phyloP scores from a whole-genome alignment of 495 filamentous ascomycete genomes.

The Paragyromitra xinjiangensis region DNA sequence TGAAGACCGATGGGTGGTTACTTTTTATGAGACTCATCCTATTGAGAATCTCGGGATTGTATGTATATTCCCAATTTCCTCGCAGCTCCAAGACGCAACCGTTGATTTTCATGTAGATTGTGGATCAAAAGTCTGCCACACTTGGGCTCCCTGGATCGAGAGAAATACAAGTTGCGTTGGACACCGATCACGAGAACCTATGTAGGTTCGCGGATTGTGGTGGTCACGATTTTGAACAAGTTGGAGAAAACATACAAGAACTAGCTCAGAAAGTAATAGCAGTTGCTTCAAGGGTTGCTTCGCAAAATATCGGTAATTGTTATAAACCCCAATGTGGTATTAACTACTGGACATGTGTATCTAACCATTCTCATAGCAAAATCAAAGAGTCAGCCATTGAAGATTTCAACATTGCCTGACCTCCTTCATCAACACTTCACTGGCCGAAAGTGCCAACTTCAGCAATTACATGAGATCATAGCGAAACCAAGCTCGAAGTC shows the following conservation, averaged over 20 bases:
- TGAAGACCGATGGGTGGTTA: not conserved
- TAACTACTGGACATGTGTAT: not conserved
- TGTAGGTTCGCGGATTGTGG: not conserved
- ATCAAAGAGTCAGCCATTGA: not conserved
- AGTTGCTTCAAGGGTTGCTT: not conserved
- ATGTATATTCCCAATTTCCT: not conserved
- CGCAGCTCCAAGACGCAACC: not conserved
- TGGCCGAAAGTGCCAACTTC: not conserved
- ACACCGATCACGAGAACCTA: constrained; percentile 6
- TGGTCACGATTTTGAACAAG: constrained; percentile 8
- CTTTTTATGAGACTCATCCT: constrained; percentile 15
- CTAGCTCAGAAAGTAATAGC: not conserved
- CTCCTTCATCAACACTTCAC: constrained; percentile 8
- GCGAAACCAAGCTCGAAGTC: not conserved
- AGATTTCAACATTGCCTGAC: constrained; percentile 1
- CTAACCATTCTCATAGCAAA: not conserved
- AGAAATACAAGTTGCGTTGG: constrained; percentile 10
- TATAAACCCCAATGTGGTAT: no score
- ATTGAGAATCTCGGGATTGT: not conserved
- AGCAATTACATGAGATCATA: not conserved
- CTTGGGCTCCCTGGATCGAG: constrained; percentile 2
- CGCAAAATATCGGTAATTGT: not conserved
- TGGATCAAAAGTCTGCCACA: constrained; percentile 5
- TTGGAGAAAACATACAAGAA: constrained; percentile 19
- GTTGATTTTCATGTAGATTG: not conserved